phyloP scores from a whole-genome alignment of 2,329 filamentous ascomycete genomes.

The Xylaria sp. region DNA sequence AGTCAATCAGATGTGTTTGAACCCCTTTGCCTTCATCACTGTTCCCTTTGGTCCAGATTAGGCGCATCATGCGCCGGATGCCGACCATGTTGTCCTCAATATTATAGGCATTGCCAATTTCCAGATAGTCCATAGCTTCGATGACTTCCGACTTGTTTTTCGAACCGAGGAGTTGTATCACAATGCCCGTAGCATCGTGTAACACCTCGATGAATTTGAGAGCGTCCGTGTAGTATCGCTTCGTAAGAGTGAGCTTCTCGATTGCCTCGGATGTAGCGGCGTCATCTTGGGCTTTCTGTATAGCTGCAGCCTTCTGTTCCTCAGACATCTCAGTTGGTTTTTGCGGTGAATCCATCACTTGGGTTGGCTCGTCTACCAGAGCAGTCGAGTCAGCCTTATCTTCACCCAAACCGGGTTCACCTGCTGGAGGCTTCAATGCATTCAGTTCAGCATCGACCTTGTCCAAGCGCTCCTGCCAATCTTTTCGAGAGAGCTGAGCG shows the following conservation, averaged over 20 bases:
- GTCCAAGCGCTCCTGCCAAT: constrained; percentile 86
- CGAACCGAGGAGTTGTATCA: constrained; percentile 89
- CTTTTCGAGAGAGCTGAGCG: constrained; percentile 82
- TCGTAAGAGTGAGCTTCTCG: constrained; percentile 85
- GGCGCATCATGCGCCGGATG: constrained; percentile 91
- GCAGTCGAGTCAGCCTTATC: constrained; percentile 72
- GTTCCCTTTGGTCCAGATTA: constrained; percentile 99
- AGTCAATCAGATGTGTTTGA: constrained; percentile 95
- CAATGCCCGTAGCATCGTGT: constrained; percentile 80
- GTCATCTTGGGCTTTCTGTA: constrained; percentile 85
- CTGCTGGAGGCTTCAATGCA: constrained; percentile 80
- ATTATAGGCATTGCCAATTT: constrained; percentile 94
- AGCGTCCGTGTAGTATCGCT: constrained; percentile 92
- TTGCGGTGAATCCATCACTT: constrained; percentile 69
- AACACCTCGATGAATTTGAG: constrained; percentile 93
- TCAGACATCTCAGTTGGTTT: constrained; percentile 71
- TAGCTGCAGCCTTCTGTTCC: constrained; percentile 76
- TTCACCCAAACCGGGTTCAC: constrained; percentile 76
- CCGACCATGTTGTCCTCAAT: constrained; percentile 92
- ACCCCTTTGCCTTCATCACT: constrained; percentile 99
- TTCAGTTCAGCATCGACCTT: constrained; percentile 85
- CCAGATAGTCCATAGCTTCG: constrained; percentile 98
- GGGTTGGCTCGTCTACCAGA: constrained; percentile 88
- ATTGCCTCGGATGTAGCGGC: constrained; percentile 90
- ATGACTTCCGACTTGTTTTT: constrained; percentile 99